Evolutionary conservation across 352 stramenopile genomes (phyloP), one percentile per base, ranked within the genome.

Genomic region (Lagenidium giganteum): DNA sequence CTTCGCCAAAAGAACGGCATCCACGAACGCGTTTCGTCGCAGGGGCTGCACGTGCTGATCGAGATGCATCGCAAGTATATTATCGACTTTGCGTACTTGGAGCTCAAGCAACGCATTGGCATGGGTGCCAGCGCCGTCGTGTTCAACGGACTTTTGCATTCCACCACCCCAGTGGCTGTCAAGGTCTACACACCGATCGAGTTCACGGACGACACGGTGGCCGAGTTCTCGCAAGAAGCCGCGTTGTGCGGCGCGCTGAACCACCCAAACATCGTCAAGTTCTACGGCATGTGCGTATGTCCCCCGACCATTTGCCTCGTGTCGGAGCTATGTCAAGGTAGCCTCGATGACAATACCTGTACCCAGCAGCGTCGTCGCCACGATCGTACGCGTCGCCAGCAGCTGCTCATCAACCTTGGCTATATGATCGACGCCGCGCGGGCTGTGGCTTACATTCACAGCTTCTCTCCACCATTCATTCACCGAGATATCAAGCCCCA

Each of bases 261-360:
- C 14, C 78, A 90, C 40, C 68, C 64, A 14, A 87, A 87, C 31
- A 55, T 82, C 17, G 54, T 75, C 27, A 55, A 42, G 11, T 79
- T 83, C 42, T 54, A 68, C 22, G 70, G 70, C 4, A 78, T 91
- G 41, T 91, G 78, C 47, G 65, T 91, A 3, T 77, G 69, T 17
- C 75, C 78, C 5, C 78, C 78, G 4, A 76, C 62, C 8, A 87
- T 91, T 40, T 83, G 65, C 18, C 42, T 87, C 9, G 66, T 91
- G 1, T 82, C 70, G 2, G 82, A 94, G 52, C 61, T 90, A 4
- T 93, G 83, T 42, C 64, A 78, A 27, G 79, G 79, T 5, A 82
- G 58, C 13, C 48, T 93, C 3, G 54, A 70, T 2, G 61, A 81
- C 12, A 48, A 76, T n/a, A 56, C 41, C 0, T n/a, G 59, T 23